Evolutionary conservation across 768 basidiomycete species (phyloP), one percentile per base, ranked within the genome.

Genomic region (Mycena crocata): DNA sequence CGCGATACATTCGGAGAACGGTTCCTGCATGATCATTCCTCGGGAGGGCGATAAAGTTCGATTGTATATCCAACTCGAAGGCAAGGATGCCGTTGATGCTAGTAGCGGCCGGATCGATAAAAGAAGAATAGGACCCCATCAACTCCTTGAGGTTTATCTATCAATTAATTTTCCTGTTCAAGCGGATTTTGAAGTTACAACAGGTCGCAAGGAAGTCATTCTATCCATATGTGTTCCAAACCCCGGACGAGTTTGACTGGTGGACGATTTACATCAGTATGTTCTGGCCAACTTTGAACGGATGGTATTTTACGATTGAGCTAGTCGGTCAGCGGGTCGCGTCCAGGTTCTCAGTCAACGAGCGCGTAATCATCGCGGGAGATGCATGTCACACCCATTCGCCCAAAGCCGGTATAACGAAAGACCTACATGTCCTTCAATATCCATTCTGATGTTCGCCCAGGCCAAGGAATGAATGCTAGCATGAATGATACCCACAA

Each of bases 401-500:
- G 0, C 88, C 89, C 0, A 90, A 90, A 78, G 88, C 87, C 66
- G 87, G 89, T 87, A 48, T 45, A 79, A 51, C 9, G 3, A 56
- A 12, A 3, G 7, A 12, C 26, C 2, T n/a, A n/a, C 26, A 2
- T 21, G 15, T 39, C 5, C 3, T 28, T 26, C 1, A 39, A 13
- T n/a, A 4, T 17, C 21, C 32, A 6, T 15, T 12, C 37, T 15
- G 26, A 46, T 21, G 34, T 35, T 6, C 42, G 0, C 39, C 24
- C 34, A 89, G 88, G 91, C 17, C 91, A 93, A 74, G 91, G 90
- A 14, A 89, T 91, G 90, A 91, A 92, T 70, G 91, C 90, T 10
- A 88, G 89, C 66, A 92, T 92, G 88, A 88, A 87, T 52, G 92
- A 93, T 72, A 84, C 88, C 21, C 91, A 91, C 67, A 93, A 93